phyloP scores from a whole-genome alignment of 192 early-diverging fungal species.

The Podila epicladia region DNA sequence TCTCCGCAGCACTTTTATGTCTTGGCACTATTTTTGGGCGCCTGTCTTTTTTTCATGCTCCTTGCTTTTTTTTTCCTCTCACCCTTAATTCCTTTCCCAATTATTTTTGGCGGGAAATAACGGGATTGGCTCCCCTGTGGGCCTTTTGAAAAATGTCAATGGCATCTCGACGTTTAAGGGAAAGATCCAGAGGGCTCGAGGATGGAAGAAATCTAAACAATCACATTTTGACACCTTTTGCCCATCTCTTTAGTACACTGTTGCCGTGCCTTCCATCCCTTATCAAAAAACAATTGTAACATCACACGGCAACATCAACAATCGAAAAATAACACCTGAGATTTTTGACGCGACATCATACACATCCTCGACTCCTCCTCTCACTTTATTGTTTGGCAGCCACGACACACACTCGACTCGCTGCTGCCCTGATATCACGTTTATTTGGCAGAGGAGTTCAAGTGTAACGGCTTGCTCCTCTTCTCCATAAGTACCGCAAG shows the following conservation, averaged over 20 bases:
- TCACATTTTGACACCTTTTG: too few species aligned
- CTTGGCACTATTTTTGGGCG: neutral
- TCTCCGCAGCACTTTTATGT: conserved; percentile 3
- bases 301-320: too few species aligned
- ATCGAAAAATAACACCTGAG: too few species aligned
- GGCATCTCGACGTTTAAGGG: too few species aligned
- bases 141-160: neutral
- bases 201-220: too few species aligned
- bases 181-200: too few species aligned
- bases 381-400: neutral
- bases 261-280: too few species aligned
- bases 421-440: conserved; percentile 1
- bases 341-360: too few species aligned
- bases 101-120: neutral
- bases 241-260: too few species aligned
- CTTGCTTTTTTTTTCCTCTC: neutral
- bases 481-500: neutral
- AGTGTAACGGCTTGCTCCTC: conserved; percentile 4
- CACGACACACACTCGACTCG: neutral
- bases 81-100: neutral
- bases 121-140: neutral
- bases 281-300: too few species aligned
- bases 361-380: neutral
- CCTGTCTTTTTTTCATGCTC: neutral
- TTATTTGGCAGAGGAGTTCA: conserved; percentile 2